Percentiles rank a stretch among this genome's conserved stretches.
Conservation (phyloP, 805 yeast species). For the Candida oleophila region DNA sequence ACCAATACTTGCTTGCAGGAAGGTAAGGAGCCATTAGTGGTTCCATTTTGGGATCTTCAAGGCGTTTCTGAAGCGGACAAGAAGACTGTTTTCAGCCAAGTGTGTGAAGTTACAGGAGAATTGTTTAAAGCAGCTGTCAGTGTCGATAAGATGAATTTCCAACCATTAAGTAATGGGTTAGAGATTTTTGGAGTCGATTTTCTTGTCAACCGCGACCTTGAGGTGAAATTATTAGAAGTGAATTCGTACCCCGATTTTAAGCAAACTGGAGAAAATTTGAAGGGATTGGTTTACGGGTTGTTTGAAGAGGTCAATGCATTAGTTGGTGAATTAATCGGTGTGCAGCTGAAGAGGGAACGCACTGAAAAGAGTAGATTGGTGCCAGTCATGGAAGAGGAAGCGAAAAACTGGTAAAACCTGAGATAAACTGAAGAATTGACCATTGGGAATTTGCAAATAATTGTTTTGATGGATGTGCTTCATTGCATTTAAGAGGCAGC, state of each 20-base stretch:
- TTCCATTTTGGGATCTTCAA: slow-evolving; percentile 57
- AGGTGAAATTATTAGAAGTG: slow-evolving; percentile 73
- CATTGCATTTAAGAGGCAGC: too few species aligned
- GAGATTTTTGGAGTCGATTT: slow-evolving; percentile 92
- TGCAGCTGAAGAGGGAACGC: slow-evolving; percentile 8
- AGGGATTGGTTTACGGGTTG: slow-evolving; percentile 60
- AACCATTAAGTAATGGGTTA: slow-evolving; percentile 74
- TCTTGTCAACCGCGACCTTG: slow-evolving; percentile 55
- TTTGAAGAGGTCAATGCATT: slow-evolving; percentile 57
- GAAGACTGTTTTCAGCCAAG: slow-evolving; percentile 47
- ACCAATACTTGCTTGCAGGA: slow-evolving; percentile 93
- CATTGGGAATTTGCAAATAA: too few species aligned
- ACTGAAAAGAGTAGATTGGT: slow-evolving; percentile 20
- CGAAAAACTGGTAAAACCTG: slow-evolving; percentile 34
- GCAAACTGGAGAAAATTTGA: slow-evolving; percentile 84
- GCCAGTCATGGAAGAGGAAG: slow-evolving; percentile 35
- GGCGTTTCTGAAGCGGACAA: slow-evolving; percentile 40
- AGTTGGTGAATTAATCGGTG: slow-evolving; percentile 48
- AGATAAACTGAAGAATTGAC: too few species aligned
- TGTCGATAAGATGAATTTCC: slow-evolving; percentile 82
- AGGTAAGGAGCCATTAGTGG: slow-evolving; percentile 49
- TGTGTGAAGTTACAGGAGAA: slow-evolving; percentile 64
- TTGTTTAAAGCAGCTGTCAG: slow-evolving; percentile 76
- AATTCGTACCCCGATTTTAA: slow-evolving; percentile 96
- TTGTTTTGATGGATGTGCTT: too few species aligned